phyloP scores from a whole-genome alignment of 2,329 filamentous ascomycete genomes.

The Triangularia setosa region DNA sequence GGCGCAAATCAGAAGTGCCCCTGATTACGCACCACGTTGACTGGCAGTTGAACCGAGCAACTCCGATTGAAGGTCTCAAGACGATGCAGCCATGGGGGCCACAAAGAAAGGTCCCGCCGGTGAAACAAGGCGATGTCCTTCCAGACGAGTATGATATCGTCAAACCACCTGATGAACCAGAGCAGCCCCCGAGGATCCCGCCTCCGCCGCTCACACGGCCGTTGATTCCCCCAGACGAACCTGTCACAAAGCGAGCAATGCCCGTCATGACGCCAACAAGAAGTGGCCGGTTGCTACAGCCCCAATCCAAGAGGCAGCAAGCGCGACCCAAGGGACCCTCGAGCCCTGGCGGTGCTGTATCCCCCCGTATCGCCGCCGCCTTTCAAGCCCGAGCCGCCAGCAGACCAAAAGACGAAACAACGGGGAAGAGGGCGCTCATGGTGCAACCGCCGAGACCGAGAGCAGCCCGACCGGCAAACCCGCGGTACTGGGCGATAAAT shows the following conservation, averaged over 20 bases:
- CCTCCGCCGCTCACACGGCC: neutral
- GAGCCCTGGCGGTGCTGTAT: no score
- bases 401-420: neutral
- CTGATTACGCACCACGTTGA: slow-evolving; percentile 14
- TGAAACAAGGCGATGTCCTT: neutral
- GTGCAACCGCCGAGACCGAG: no score
- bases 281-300: no score
- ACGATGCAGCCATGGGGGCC: neutral
- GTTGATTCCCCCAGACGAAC: neutral
- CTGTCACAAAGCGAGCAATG: no score
- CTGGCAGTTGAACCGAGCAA: slow-evolving; percentile 12
- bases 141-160: neutral
- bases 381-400: neutral
- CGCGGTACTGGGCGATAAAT: no score
- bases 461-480: no score
- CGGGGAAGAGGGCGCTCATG: no score
- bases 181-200: neutral
- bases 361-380: neutral
- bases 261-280: no score
- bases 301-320: no score
- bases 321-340: no score
- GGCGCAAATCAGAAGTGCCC: neutral
- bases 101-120: neutral
- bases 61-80: neutral
- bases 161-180: neutral